Evolutionary conservation across 441 rosid species (phyloP).

Genomic region (Geranium incanum): DNA sequence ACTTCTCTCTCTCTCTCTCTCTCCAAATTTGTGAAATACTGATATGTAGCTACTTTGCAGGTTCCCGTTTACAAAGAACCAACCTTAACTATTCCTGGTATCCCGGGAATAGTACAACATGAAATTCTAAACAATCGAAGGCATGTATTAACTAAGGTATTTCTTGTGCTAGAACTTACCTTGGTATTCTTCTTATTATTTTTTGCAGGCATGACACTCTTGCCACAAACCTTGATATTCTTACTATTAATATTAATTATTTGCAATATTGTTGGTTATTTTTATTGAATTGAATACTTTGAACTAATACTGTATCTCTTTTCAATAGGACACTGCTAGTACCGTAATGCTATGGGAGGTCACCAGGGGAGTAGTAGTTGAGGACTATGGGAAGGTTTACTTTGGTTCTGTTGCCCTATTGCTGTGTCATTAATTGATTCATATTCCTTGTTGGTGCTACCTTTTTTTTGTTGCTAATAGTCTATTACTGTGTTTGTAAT

Average conservation of each 20-base stretch:
- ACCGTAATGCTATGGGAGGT: slow-evolving; percentile 95
- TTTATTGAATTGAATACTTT: neutral
- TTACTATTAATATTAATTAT: neutral
- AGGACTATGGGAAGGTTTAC: slow-evolving; percentile 86
- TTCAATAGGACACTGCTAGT: slow-evolving; percentile 76
- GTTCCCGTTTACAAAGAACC: slow-evolving; percentile 83
- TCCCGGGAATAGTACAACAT: slow-evolving; percentile 89
- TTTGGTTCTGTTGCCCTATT: neutral
- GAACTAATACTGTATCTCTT: slow-evolving; percentile 6
- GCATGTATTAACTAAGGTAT: slow-evolving; percentile 95
- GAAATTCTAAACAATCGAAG: slow-evolving; percentile 88
- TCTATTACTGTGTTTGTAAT: slow-evolving; percentile 6
- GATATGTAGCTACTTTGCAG: slow-evolving; percentile 30
- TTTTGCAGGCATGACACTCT: neutral
- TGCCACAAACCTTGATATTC: slow-evolving; percentile 1
- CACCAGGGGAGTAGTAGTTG: slow-evolving; percentile 71
- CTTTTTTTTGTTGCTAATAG: neutral
- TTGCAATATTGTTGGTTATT: neutral
- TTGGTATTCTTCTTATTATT: neutral
- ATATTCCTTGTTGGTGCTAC: neutral
- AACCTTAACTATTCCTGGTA: slow-evolving; percentile 65
- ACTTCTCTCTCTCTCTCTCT: neutral
- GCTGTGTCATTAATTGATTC: neutral
- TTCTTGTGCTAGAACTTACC: slow-evolving; percentile 5
- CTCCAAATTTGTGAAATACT: slow-evolving; percentile 9